Evolutionary conservation across 2,329 filamentous ascomycete genomes (phyloP), one percentile per base, ranked within the genome.

Genomic region (Nothomitra cinnamomea): DNA sequence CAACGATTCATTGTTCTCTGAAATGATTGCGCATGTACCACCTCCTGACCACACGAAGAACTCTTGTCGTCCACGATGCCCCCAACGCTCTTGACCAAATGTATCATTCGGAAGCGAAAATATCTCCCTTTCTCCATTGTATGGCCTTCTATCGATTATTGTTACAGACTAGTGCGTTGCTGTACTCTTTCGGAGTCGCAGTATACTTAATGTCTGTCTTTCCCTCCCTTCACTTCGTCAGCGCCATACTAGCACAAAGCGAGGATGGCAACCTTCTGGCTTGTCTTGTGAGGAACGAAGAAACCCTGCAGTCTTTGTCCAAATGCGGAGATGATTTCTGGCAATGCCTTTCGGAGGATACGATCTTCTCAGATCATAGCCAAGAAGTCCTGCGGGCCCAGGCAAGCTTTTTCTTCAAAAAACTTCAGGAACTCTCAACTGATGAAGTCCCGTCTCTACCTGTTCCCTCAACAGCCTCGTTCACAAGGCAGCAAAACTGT

Each of bases 201-300:
- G n/a, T n/a, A n/a, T 45, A 45, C 41, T 45, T 45, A 45, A 45
- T 45, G 41, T 45, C 41, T n/a, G 24, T 22, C 41, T 45, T 45
- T 45, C 41, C 41, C 41, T 45, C 41, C 41, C 7, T 22, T 45
- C 41, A 45, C 19, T 45, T 7, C 17, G 41, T 45, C n/a, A 45
- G 41, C n/a, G 41, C 41, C n/a, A 45, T 21, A 45, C 41, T 45
- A 45, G 41, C 41, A 45, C 10, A 45, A n/a, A 21, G 41, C 7
- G 41, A 45, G 6, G 41, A 45, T 38, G 35, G 15, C 35, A 7
- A 15, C 35, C 35, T 7, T 45, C 41, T 45, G 24, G 41, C 21
- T 4, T 22, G 5, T 45, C n/a, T 45, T 45, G 41, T 5, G 41
- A 45, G 10, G 41, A 21, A 45, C n/a, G 41, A 45, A n/a, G 41